phyloP scores from a whole-genome alignment of 164 flowering plant genomes.

The Piper betle region DNA sequence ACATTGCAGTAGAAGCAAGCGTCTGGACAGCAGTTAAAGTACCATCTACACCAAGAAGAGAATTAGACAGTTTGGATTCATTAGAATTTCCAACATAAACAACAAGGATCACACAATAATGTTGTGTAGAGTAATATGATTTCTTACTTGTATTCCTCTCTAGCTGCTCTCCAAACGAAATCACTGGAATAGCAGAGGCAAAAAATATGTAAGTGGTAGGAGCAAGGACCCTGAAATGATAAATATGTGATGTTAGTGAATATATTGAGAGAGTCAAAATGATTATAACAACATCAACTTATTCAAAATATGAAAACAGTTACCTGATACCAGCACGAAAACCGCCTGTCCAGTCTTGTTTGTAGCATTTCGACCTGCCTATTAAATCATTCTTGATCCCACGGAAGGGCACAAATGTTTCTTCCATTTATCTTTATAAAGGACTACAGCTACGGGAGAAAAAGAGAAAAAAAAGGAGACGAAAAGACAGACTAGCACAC shows the following conservation, averaged over 20 bases:
- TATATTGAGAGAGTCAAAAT: neutral
- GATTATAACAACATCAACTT: neutral
- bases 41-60: slow-evolving; percentile 50
- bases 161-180: slow-evolving; percentile 93
- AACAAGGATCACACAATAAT: neutral
- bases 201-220: slow-evolving; percentile 96
- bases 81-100: neutral
- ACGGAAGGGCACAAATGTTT: slow-evolving; percentile 88
- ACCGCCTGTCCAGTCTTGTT: slow-evolving; percentile 95
- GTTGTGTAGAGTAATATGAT: neutral
- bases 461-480: slow-evolving; percentile 3
- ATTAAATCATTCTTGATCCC: slow-evolving; percentile 85
- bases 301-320: slow-evolving; percentile 3
- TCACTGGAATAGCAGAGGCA: slow-evolving; percentile 97
- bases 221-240: slow-evolving; percentile 65
- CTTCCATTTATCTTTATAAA: slow-evolving; percentile 47
- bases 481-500: slow-evolving; percentile 11
- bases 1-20: slow-evolving; percentile 84
- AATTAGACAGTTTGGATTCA: neutral
- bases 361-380: slow-evolving; percentile 76
- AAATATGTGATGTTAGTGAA: neutral
- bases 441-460: slow-evolving; percentile 1
- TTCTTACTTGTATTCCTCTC: slow-evolving; percentile 65
- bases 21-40: slow-evolving; percentile 87
- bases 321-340: slow-evolving; percentile 78